Percentiles rank a stretch among this genome's conserved stretches.
phyloP scores from a whole-genome alignment of 1,284 basidiomycete species.

The Microbotryum saponariae region DNA sequence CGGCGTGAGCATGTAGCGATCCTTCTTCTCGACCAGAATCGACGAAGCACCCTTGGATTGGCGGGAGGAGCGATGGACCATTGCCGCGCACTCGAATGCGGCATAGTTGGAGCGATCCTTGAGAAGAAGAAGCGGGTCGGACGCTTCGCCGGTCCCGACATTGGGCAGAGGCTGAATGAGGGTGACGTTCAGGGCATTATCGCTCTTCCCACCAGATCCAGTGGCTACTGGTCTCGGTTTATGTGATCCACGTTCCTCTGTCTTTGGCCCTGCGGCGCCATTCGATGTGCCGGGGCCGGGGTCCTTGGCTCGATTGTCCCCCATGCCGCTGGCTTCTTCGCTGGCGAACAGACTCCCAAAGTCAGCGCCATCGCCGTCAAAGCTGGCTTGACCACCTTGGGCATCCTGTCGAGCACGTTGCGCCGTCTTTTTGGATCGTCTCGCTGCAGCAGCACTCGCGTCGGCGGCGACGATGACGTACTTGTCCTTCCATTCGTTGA shows the following conservation, averaged over 20 bases:
- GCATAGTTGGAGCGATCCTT: conserved; percentile 87
- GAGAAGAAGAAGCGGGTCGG: conserved; percentile 34
- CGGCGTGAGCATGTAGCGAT: conserved; percentile 94
- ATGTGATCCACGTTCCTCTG: neutral
- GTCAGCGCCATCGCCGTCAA: conserved; percentile 21
- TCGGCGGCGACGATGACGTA: conserved; percentile 13
- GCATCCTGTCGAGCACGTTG: conserved; percentile 44
- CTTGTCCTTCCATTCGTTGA: conserved; percentile 65
- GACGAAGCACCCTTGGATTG: conserved; percentile 74
- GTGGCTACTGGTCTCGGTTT: neutral
- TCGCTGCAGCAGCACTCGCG: neutral
- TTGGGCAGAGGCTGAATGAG: conserved; percentile 25
- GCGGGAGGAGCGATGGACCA: conserved; percentile 74
- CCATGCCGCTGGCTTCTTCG: neutral
- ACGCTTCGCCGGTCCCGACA: conserved; percentile 20
- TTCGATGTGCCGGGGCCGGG: neutral
- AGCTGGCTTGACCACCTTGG: conserved; percentile 22
- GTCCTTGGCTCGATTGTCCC: neutral
- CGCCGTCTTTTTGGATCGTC: conserved; percentile 51
- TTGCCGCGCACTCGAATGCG: conserved; percentile 82
- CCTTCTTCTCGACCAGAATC: conserved; percentile 81
- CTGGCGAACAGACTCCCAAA: conserved; percentile 17
- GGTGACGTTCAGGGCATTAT: neutral
- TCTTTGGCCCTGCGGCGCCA: neutral
- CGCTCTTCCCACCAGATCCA: neutral